phyloP scores from a whole-genome alignment of 345 rosid genomes.

The Acer campestre region DNA sequence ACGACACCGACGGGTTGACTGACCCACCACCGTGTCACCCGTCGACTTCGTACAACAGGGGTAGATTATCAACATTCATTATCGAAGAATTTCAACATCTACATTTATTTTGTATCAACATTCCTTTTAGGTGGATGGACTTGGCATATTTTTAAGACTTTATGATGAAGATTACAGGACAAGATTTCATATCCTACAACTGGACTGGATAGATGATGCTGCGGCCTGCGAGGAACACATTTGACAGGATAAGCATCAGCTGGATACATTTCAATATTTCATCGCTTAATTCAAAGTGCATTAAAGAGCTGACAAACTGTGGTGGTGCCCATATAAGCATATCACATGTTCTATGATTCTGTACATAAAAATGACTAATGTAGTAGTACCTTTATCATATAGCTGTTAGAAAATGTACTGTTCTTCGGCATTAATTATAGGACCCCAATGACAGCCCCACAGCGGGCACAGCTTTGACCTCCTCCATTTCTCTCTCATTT shows the following conservation, averaged over 20 bases:
- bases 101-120: too few species aligned
- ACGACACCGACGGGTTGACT: not conserved
- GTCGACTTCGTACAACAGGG: too few species aligned
- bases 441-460: slow-evolving; percentile 1
- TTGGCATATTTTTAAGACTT: not conserved
- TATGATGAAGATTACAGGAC: not conserved
- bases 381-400: not conserved
- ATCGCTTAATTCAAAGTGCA: not conserved
- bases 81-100: not conserved
- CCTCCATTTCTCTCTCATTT: not conserved
- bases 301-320: slow-evolving; percentile 5
- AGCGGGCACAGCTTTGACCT: not conserved
- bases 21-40: not conserved
- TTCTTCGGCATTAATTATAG: slow-evolving; percentile 8
- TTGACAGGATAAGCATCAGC: slow-evolving; percentile 12
- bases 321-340: slow-evolving; percentile 3
- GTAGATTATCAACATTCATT: too few species aligned
- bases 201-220: not conserved
- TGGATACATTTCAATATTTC: slow-evolving; percentile 7
- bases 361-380: not conserved
- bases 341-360: slow-evolving; percentile 10
- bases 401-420: not conserved
- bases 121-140: not conserved
- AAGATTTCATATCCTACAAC: not conserved
- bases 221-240: not conserved